Percentiles rank a stretch among this genome's conserved stretches.
Conservation (phyloP, 371 early-diverging fungal species). For the Smittium mucronatum region DNA sequence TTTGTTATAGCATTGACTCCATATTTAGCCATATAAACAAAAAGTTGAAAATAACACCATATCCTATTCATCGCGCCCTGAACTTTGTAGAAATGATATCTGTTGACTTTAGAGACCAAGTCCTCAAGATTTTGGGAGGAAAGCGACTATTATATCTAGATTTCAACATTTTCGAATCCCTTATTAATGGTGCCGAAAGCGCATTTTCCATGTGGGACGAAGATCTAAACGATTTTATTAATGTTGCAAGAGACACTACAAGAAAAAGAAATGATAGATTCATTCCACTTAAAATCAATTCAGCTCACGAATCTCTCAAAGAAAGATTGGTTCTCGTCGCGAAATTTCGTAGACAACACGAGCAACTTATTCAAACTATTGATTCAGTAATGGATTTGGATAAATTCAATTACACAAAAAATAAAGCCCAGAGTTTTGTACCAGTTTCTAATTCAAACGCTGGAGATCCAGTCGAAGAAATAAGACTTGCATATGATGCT, state of each 20-base stretch:
- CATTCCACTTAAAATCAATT: conserved; percentile 83
- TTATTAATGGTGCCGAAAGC: conserved; percentile 65
- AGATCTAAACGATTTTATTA: conserved; percentile 84
- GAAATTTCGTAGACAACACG: conserved; percentile 88
- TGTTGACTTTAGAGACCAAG: conserved; percentile 82
- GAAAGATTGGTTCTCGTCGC: conserved; percentile 83
- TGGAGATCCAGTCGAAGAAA: conserved; percentile 70
- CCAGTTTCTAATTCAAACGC: conserved; percentile 37
- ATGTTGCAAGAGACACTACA: conserved; percentile 88
- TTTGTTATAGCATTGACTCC: conserved; percentile 59
- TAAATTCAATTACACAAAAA: not conserved
- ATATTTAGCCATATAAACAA: conserved; percentile 93
- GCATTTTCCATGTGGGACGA: conserved; percentile 93
- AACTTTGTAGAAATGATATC: conserved; percentile 91
- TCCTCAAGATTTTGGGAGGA: conserved; percentile 72
- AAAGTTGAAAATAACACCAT: conserved; percentile 89
- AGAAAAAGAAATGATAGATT: conserved; percentile 88
- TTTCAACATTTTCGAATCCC: conserved; percentile 70
- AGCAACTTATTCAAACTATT: conserved; percentile 89
- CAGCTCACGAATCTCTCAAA: conserved; percentile 83
- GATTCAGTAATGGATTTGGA: conserved; percentile 66
- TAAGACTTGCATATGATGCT: conserved; percentile 80
- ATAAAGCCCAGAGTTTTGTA: conserved; percentile 13
- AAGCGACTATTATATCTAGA: conserved; percentile 88
- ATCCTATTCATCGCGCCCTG: conserved; percentile 87